Evolutionary conservation across 441 rosid species (phyloP).

Genomic region (Populus hybrid): DNA sequence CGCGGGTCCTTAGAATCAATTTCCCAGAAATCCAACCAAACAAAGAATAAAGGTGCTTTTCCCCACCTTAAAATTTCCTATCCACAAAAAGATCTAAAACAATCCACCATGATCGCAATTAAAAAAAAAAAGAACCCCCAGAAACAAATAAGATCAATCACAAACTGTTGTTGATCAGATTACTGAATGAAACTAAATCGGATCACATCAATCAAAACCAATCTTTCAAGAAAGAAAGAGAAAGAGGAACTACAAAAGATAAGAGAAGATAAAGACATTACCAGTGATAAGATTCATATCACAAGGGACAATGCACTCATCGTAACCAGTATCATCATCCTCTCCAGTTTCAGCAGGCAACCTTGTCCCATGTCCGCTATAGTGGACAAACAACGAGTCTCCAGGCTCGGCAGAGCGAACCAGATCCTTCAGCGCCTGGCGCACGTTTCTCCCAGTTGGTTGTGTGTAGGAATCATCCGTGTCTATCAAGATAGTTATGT

Average conservation of each 20-base stretch:
- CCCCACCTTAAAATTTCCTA: neutral
- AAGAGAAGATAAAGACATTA: constrained; percentile 13
- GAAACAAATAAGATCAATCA: neutral
- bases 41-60: neutral
- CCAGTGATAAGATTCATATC: constrained; percentile 97
- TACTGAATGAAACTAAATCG: neutral
- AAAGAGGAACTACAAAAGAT: neutral
- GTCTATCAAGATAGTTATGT: constrained; percentile 73
- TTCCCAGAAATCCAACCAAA: neutral
- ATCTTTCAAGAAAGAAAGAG: neutral
- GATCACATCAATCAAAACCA: neutral
- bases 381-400: constrained; percentile 75
- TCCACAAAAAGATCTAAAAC: neutral
- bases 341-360: constrained; percentile 98
- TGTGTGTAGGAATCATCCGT: constrained; percentile 53
- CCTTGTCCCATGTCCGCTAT: constrained; percentile 94
- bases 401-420: constrained; percentile 54
- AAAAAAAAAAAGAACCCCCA: neutral
- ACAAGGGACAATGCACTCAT: constrained; percentile 92
- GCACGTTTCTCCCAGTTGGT: constrained; percentile 83
- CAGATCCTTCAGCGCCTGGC: constrained; percentile 52
- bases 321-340: constrained; percentile 91
- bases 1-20: neutral
- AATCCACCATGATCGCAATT: neutral
- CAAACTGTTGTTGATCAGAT: neutral